Conservation (phyloP, 2,329 filamentous ascomycete species). For the Neofusicoccum kwambonambiense region DNA sequence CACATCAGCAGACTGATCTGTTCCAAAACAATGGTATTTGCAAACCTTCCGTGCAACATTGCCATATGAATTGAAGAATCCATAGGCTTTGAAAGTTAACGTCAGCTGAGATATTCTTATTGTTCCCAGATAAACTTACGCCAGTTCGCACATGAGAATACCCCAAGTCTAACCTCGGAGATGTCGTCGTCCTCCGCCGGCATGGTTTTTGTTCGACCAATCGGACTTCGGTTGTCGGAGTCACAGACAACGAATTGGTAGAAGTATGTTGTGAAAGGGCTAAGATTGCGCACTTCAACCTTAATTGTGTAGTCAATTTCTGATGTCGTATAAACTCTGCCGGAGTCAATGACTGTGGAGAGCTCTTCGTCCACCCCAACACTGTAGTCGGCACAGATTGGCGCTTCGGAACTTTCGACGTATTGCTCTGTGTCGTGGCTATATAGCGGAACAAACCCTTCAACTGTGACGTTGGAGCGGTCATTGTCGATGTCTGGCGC, state of each 20-base stretch:
- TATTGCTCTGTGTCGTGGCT: constrained; percentile 48
- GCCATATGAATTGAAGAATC: constrained; percentile 51
- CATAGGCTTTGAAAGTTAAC: constrained; percentile 33
- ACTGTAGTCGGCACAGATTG: constrained; percentile 65
- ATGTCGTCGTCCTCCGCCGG: constrained; percentile 56
- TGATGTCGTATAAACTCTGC: constrained; percentile 64
- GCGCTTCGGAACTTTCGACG: constrained; percentile 53
- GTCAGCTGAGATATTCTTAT: background rate
- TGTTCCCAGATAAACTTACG: constrained; percentile 41
- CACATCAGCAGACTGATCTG: background rate
- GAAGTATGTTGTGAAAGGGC: constrained; percentile 63
- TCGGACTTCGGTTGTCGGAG: constrained; percentile 57
- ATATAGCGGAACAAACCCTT: constrained; percentile 50
- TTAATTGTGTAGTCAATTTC: constrained; percentile 75
- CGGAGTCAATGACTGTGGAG: constrained; percentile 50
- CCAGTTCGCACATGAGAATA: constrained; percentile 71
- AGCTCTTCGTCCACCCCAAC: constrained; percentile 51
- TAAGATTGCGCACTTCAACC: constrained; percentile 61
- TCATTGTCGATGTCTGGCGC: constrained; percentile 36
- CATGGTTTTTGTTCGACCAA: constrained; percentile 68
- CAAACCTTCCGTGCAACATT: constrained; percentile 36
- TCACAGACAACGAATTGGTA: constrained; percentile 68
- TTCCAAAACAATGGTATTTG: constrained; percentile 18
- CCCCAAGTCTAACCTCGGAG: constrained; percentile 59
- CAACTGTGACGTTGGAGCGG: constrained; percentile 45